Base-by-base conservation (phyloP, 75 land plant species). In the Picea glauca region DNA sequence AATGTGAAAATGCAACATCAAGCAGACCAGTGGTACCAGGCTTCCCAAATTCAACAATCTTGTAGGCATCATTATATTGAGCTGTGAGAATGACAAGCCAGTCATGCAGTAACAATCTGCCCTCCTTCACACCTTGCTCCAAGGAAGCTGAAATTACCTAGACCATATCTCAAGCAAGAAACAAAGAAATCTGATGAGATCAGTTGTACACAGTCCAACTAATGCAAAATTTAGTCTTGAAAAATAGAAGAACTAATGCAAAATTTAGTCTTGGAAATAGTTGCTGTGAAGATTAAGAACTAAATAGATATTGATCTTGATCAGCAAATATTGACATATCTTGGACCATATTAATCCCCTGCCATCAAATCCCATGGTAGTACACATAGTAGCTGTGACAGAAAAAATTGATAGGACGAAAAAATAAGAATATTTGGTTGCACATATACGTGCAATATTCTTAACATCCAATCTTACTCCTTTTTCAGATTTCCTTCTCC, bases 81-180 rank as follows among this genome's bases (percentile, higher is more conserved):
- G 99, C 98, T 57, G 91, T 87, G 18, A 98, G 93, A 67, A 95
- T 95, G 59, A 98, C 96, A 18, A 98, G 96, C 99, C 99, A 98
- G 79, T 98, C 99, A 83, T 93, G 96, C 38, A 98, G 85, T 80
- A 95, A 81, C 72, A 82, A 65, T 78, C 99, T 88, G 30, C 93
- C 99, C 80, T 98, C 99, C 79, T 93, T 90, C 38, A 98, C 92
- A 78, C 99, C 99, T 84, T 98, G 86, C 84, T 98, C 96, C 83
- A 95, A 80, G 61, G 99, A 98, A 60, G 98, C 90, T 58, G 83
- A 80, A 78, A 98, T 95, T 56, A 95, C 98, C 99, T 98, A 85
- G n/a, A 43, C 43, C 9, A 78, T 75, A 12, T 75, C 17, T 70
- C 74, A 43, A 18, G 74, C 43, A n/a, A 43, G 54, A 35, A 20